Percentiles rank a stretch among this genome's conserved stretches.
phyloP scores from a whole-genome alignment of 2,329 filamentous ascomycete genomes.

The Talaromyces marneffei region DNA sequence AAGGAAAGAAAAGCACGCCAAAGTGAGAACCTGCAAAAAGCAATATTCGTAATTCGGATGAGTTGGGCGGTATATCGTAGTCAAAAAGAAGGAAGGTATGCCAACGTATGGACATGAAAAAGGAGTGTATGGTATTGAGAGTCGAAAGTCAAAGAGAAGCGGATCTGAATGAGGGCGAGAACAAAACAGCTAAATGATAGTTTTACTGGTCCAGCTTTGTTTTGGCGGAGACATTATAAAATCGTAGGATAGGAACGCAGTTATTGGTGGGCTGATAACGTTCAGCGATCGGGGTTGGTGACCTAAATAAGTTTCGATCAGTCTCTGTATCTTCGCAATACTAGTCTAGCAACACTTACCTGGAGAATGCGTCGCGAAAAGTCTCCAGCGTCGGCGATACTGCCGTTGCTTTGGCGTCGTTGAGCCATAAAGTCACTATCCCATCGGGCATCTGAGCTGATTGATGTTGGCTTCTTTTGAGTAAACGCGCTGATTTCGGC shows the following conservation, averaged over 20 bases:
- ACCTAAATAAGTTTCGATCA: slow-evolving; percentile 6
- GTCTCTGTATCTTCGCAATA: not conserved
- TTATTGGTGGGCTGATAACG: not conserved
- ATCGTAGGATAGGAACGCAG: not conserved
- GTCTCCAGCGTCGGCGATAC: slow-evolving; percentile 94
- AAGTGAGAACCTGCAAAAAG: slow-evolving; percentile 5
- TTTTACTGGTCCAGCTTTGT: not conserved
- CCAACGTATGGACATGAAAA: slow-evolving; percentile 6
- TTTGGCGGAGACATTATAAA: not conserved
- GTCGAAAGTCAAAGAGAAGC: not conserved
- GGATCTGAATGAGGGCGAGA: not conserved
- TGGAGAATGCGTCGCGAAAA: slow-evolving; percentile 94
- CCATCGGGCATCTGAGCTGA: slow-evolving; percentile 71
- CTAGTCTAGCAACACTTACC: slow-evolving; percentile 50
- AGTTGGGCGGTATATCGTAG: slow-evolving; percentile 1
- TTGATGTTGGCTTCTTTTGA: slow-evolving; percentile 54
- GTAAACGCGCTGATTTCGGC: slow-evolving; percentile 70
- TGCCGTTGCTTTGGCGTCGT: slow-evolving; percentile 83
- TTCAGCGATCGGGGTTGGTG: slow-evolving; percentile 12
- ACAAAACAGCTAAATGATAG: not conserved
- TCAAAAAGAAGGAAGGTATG: slow-evolving; percentile 3
- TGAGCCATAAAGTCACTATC: slow-evolving; percentile 78
- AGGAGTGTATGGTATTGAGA: not conserved
- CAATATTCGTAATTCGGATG: slow-evolving; percentile 12
- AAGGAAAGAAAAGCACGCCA: slow-evolving; percentile 1